Evolutionary conservation across 2,329 filamentous ascomycete species (phyloP).

Genomic region (Chrysoporthe cubensis): DNA sequence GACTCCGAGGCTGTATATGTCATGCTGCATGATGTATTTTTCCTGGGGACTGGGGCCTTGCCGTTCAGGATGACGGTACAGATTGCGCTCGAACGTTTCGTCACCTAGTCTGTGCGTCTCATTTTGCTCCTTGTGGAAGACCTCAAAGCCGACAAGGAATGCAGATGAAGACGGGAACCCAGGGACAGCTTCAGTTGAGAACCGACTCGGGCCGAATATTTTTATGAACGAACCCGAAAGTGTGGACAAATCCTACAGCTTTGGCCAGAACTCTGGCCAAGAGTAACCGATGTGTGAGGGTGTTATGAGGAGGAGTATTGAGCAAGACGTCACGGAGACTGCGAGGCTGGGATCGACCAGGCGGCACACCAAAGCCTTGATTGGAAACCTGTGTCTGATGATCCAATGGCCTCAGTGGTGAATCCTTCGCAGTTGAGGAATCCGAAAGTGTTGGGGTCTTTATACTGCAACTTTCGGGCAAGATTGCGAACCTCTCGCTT

Average conservation of each 20-base stretch:
- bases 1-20: neutral
- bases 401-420: neutral
- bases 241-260: constrained; percentile 10
- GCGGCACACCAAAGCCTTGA: neutral
- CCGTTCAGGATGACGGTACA: neutral
- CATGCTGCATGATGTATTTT: neutral
- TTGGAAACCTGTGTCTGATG: neutral
- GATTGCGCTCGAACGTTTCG: neutral
- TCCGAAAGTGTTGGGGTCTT: constrained; percentile 1
- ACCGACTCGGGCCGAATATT: constrained; percentile 10
- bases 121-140: neutral
- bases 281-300: neutral
- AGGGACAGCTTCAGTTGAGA: neutral
- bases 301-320: neutral
- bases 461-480: constrained; percentile 10
- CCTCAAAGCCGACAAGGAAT: neutral
- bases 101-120: neutral
- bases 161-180: neutral
- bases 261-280: constrained; percentile 12
- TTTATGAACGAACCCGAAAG: constrained; percentile 14
- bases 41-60: neutral
- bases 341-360: neutral
- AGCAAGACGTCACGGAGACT: constrained; percentile 11
- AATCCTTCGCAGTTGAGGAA: constrained; percentile 18
- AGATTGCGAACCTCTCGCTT: constrained; percentile 9